phyloP scores from a whole-genome alignment of 345 rosid genomes.

The Acer negundo region DNA sequence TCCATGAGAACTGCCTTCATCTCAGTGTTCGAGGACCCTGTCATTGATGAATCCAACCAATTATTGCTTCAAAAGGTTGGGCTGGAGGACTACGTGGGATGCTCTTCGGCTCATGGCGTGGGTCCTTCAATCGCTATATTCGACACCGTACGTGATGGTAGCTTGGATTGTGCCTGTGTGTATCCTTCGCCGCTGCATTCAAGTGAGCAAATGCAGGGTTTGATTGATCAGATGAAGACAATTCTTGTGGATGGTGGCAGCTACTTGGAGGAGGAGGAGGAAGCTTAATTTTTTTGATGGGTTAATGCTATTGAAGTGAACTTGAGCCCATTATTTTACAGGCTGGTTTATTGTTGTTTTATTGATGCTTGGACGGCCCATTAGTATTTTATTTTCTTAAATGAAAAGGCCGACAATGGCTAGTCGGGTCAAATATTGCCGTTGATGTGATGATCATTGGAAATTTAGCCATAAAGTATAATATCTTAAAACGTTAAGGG shows the following conservation, averaged over 20 bases:
- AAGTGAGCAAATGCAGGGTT: slow-evolving; percentile 62
- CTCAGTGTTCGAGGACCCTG: slow-evolving; percentile 69
- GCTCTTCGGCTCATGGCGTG: slow-evolving; percentile 70
- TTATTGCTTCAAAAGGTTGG: slow-evolving; percentile 33
- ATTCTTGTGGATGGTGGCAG: slow-evolving; percentile 43
- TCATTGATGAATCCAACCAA: slow-evolving; percentile 35
- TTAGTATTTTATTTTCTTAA: too few species aligned
- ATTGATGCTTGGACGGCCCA: neutral
- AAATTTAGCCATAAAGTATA: too few species aligned
- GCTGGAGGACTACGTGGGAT: slow-evolving; percentile 58
- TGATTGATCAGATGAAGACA: slow-evolving; percentile 53
- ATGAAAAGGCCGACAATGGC: too few species aligned
- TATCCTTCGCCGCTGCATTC: slow-evolving; percentile 81
- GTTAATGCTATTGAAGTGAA: neutral
- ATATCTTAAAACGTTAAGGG: too few species aligned
- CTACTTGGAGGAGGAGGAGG: neutral
- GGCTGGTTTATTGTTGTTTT: neutral
- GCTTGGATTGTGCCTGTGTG: slow-evolving; percentile 63
- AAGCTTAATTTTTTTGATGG: neutral
- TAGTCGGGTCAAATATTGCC: too few species aligned
- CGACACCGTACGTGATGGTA: slow-evolving; percentile 62
- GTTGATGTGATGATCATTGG: too few species aligned
- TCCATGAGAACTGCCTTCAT: slow-evolving; percentile 65
- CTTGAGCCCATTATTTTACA: neutral
- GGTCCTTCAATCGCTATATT: slow-evolving; percentile 71